phyloP scores from a whole-genome alignment of 2,329 filamentous ascomycete species.

The Stagonosporopsis vannaccii region DNA sequence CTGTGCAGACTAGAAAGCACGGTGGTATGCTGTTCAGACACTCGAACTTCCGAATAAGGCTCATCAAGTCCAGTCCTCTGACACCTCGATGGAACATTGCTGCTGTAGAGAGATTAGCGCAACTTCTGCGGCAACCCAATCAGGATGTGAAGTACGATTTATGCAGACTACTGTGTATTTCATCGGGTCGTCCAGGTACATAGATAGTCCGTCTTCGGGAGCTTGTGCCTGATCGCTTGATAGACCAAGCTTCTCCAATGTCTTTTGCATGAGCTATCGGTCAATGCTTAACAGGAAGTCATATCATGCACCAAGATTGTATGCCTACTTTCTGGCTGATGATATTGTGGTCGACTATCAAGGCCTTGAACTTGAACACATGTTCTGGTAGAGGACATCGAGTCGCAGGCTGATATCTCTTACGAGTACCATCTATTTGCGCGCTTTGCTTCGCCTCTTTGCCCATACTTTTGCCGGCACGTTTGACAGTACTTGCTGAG shows the following conservation, averaged over 20 bases:
- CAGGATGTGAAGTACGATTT: neutral
- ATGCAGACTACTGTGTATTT: neutral
- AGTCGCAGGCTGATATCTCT: neutral
- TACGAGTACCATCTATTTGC: neutral
- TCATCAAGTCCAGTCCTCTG: neutral
- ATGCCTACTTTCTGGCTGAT: neutral
- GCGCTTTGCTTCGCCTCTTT: neutral
- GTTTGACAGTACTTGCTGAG: neutral
- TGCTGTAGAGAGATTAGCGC: neutral
- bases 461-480: neutral
- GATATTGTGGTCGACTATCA: neutral
- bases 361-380: neutral
- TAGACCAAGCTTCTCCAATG: neutral
- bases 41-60: neutral
- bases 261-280: neutral
- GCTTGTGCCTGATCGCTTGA: neutral
- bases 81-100: neutral
- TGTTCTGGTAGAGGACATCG: neutral
- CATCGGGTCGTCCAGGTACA: neutral
- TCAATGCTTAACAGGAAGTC: neutral
- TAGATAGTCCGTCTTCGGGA: neutral
- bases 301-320: neutral
- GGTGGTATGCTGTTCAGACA: neutral
- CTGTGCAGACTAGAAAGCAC: neutral
- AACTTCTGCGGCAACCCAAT: too few relatives aligned